Evolutionary conservation across 192 early-diverging fungal genomes (phyloP).

Genomic region (Lobosporangium transversale): DNA sequence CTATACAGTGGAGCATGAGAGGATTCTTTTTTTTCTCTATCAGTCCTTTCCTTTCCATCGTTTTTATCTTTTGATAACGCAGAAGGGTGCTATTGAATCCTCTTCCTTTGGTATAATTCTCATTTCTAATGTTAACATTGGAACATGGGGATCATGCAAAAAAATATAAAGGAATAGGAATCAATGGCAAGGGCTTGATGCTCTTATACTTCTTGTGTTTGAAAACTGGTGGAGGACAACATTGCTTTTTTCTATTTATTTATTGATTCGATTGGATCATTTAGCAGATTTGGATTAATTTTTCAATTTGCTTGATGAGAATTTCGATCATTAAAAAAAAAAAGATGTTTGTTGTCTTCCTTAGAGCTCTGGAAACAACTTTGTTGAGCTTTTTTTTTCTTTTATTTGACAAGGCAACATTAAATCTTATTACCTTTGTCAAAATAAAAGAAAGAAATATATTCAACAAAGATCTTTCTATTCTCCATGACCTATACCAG

Average conservation of each 20-base stretch:
- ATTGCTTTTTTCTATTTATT: not conserved
- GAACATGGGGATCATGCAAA: not conserved
- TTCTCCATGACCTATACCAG: conserved; percentile 52
- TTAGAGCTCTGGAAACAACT: conserved; percentile 50
- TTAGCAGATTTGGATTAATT: no score
- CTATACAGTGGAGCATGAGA: not conserved
- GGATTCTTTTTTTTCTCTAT: not conserved
- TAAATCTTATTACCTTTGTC: conserved; percentile 6
- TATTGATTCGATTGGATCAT: not conserved
- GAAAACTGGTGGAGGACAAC: not conserved
- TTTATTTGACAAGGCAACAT: not conserved
- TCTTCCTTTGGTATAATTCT: not conserved
- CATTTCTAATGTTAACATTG: not conserved
- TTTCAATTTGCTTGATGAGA: no score
- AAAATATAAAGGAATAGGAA: not conserved
- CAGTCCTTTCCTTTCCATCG: not conserved
- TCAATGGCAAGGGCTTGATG: not conserved
- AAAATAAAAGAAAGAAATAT: no score
- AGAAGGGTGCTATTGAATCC: no score
- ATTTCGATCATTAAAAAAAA: not conserved
- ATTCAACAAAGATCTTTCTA: not conserved
- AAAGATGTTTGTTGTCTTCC: conserved; percentile 3
- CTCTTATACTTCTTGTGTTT: conserved; percentile 3
- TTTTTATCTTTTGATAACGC: conserved; percentile 7
- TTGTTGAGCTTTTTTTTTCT: no score